Base-by-base conservation (phyloP, 371 early-diverging fungal genomes). In the Mucor sp. region DNA sequence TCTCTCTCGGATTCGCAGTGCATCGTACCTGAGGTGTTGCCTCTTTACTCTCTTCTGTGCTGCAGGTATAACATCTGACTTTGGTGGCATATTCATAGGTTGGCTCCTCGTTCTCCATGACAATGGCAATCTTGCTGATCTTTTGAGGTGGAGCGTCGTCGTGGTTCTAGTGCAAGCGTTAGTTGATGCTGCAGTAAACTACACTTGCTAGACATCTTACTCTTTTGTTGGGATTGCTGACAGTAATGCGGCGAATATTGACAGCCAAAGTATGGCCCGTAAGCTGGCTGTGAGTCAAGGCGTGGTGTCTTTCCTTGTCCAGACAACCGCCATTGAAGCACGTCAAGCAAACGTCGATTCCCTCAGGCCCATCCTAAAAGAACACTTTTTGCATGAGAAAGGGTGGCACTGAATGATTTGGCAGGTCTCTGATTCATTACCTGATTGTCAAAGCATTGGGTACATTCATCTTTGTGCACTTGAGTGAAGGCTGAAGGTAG, bases 401-500 rank as follows among this genome's bases (percentile, higher is more conserved):
- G 6, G n/a, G n/a, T 19, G 33, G 33, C 14, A 11, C 8, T 58
- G 19, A 48, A 19, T 25, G 11, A 27, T 15, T 21, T 48, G 48
- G 48, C 48, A 48, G 9, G 23, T 48, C 48, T 48, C 48, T 48
- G 48, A 9, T 48, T 7, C 12, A 39, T 50, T 77, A 93, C 98
- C 80, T 93, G 92, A 62, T 80, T 81, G 74, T 95, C 94, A 81
- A 95, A 98, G 82, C 98, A 98, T 62, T 88, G 88, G 19, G 95
- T 94, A 80, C 98, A 97, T 77, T 97, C 98, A 64, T 97, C 97
- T 79, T 96, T 96, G 87, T 94, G 89, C 23, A 97, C 90, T 63
- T 85, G 78, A 1, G 86, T 82, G 53, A 65, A 79, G 9, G 79
- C 75, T 19, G 82, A 70, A 43, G 89, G 88, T 19, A 68, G 69